Percentiles rank a stretch among this genome's conserved stretches.
phyloP scores from a whole-genome alignment of 1,139 yeast genomes.

The Candida dubliniensis region DNA sequence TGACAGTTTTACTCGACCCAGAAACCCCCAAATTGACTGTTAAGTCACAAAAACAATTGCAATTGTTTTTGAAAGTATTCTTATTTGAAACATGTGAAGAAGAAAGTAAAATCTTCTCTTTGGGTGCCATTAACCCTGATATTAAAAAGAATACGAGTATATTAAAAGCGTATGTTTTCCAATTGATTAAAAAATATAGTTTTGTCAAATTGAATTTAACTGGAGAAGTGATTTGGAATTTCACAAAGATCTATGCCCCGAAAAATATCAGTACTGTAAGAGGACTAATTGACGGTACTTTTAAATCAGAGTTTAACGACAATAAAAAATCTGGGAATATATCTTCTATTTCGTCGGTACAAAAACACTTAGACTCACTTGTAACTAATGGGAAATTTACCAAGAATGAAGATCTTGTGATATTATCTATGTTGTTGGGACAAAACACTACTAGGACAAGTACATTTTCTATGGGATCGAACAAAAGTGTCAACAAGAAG shows the following conservation, averaged over 20 bases:
- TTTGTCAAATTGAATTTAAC: conserved; percentile 53
- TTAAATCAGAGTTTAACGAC: conserved; percentile 48
- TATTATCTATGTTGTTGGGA: conserved; percentile 46
- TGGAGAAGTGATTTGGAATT: conserved; percentile 65
- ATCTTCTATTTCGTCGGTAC: conserved; percentile 44
- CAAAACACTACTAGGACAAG: conserved; percentile 25
- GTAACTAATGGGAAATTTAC: conserved; percentile 48
- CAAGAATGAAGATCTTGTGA: conserved; percentile 39
- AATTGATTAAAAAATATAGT: conserved; percentile 52
- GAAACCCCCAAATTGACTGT: conserved; percentile 39
- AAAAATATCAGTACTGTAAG: conserved; percentile 50
- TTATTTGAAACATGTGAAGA: conserved; percentile 63
- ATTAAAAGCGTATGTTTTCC: conserved; percentile 53
- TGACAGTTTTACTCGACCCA: conserved; percentile 44
- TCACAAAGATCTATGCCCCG: conserved; percentile 52
- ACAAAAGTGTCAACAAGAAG: conserved; percentile 17
- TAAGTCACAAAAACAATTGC: conserved; percentile 59
- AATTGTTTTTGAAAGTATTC: conserved; percentile 54
- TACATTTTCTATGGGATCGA: conserved; percentile 14
- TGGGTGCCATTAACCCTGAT: conserved; percentile 71
- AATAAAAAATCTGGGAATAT: conserved; percentile 52
- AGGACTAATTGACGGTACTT: conserved; percentile 53
- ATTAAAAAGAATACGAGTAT: conserved; percentile 52
- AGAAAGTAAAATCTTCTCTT: conserved; percentile 55
- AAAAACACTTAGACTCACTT: conserved; percentile 42